phyloP scores from a whole-genome alignment of 306 rosid genomes.

The Hippophae rhamnoides region DNA sequence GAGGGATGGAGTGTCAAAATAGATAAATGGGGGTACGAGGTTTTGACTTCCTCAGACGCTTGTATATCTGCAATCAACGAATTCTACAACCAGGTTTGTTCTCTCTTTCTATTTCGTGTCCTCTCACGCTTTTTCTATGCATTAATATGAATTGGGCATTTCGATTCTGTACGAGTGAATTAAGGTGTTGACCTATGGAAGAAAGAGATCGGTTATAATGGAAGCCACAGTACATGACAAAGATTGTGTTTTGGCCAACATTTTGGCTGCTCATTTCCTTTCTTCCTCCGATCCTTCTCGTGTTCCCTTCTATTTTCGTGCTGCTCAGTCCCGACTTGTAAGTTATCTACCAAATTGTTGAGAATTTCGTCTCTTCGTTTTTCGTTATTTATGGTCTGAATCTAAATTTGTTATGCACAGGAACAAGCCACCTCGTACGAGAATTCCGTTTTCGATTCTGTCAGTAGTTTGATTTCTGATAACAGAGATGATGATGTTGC shows the following conservation, averaged over 20 bases:
- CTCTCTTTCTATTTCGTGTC: background rate
- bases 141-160: conserved; percentile 18
- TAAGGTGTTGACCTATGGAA: conserved; percentile 65
- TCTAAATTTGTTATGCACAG: conserved; percentile 21
- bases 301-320: conserved; percentile 36
- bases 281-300: conserved; percentile 40
- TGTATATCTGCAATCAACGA: conserved; percentile 70
- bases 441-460: conserved; percentile 50
- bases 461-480: conserved; percentile 50
- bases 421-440: conserved; percentile 77
- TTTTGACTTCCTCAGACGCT: conserved; percentile 53
- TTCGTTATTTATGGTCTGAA: background rate
- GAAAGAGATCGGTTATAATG: conserved; percentile 65
- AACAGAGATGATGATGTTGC: conserved; percentile 71
- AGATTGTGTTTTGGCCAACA: conserved; percentile 72
- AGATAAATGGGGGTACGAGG: conserved; percentile 60
- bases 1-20: conserved; percentile 45
- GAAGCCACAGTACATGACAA: conserved; percentile 54
- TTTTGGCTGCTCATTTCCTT: conserved; percentile 52
- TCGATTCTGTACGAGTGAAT: conserved; percentile 10
- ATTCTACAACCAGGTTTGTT: conserved; percentile 60
- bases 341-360: conserved; percentile 6
- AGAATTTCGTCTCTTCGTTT: background rate
- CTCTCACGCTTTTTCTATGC: background rate
- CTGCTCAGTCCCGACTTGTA: conserved; percentile 60